Conservation (phyloP, 768 basidiomycete genomes). For the Termitomyces sp. region DNA sequence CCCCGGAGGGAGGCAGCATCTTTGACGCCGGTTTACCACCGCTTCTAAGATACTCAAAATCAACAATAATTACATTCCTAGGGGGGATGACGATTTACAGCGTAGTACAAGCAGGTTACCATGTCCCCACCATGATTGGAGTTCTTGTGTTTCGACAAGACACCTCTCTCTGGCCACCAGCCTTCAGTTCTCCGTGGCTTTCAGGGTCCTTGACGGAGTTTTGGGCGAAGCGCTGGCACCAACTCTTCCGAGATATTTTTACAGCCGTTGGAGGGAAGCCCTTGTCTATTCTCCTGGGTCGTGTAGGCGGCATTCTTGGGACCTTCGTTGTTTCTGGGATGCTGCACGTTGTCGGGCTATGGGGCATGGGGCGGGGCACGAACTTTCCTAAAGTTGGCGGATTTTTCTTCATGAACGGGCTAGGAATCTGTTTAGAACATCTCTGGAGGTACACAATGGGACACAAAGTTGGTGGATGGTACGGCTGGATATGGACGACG, state of each 20-base stretch:
- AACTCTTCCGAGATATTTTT: constrained; percentile 55
- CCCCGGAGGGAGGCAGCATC: constrained; percentile 33
- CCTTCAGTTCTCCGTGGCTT: constrained; percentile 52
- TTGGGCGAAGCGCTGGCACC: constrained; percentile 68
- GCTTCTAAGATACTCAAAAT: constrained; percentile 32
- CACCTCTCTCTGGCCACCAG: constrained; percentile 55
- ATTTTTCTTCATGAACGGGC: constrained; percentile 54
- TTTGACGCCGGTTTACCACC: constrained; percentile 33
- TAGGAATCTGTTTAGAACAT: constrained; percentile 45
- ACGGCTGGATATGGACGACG: constrained; percentile 47
- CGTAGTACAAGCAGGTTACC: constrained; percentile 37
- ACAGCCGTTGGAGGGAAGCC: constrained; percentile 44
- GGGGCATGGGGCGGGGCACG: constrained; percentile 50
- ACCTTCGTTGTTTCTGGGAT: constrained; percentile 56
- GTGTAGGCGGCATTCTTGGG: constrained; percentile 44
- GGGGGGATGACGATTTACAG: constrained; percentile 39
- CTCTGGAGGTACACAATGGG: constrained; percentile 39
- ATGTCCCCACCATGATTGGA: constrained; percentile 35
- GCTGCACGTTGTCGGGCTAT: constrained; percentile 52
- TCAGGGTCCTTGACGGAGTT: constrained; percentile 55
- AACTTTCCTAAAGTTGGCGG: constrained; percentile 37
- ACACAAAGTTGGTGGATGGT: constrained; percentile 37
- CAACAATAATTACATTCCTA: constrained; percentile 35
- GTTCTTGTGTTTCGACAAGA: constrained; percentile 41
- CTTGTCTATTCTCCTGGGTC: constrained; percentile 36